Evolutionary conservation across 164 flowering plant species (phyloP).

Genomic region (Chimonanthus salicifolius): DNA sequence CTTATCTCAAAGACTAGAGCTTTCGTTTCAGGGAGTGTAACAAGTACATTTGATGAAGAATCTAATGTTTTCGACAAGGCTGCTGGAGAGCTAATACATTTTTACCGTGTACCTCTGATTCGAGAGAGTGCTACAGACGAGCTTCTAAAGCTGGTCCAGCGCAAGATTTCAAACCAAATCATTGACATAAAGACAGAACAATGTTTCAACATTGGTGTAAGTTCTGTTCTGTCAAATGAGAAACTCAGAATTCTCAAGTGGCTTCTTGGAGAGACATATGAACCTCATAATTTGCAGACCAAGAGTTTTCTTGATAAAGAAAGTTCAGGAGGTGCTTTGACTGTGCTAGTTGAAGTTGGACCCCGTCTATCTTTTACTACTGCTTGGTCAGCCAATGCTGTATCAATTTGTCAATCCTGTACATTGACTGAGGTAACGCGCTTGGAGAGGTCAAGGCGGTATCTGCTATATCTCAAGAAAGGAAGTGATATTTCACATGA

Average conservation of each 20-base stretch:
- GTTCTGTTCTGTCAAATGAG: conserved; percentile 41
- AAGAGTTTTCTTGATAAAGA: conserved; percentile 63
- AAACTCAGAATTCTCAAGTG: conserved; percentile 59
- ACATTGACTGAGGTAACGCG: conserved; percentile 71
- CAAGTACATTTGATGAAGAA: conserved; percentile 26
- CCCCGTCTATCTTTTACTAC: conserved; percentile 89
- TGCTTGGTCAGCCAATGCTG: conserved; percentile 97
- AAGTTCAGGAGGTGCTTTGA: conserved; percentile 21
- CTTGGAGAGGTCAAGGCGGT: conserved; percentile 84
- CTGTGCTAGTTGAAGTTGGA: conserved; percentile 76
- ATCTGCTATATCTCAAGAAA: conserved; percentile 42
- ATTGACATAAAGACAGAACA: conserved; percentile 79
- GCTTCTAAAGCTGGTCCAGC: conserved; percentile 57
- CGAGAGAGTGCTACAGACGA: conserved; percentile 63
- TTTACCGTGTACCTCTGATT: conserved; percentile 60
- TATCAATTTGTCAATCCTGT: conserved; percentile 77
- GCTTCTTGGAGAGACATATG: conserved; percentile 77
- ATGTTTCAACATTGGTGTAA: conserved; percentile 72
- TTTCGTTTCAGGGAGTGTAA: conserved; percentile 33
- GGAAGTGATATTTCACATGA: conserved; percentile 34
- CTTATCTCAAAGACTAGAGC: conserved; percentile 31
- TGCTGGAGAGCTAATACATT: conserved; percentile 47
- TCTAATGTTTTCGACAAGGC: conserved; percentile 15
- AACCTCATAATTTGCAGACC: conserved; percentile 66
- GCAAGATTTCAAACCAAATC: conserved; percentile 56